phyloP scores from a whole-genome alignment of 768 basidiomycete species.

The Boletus rubroflammeus region DNA sequence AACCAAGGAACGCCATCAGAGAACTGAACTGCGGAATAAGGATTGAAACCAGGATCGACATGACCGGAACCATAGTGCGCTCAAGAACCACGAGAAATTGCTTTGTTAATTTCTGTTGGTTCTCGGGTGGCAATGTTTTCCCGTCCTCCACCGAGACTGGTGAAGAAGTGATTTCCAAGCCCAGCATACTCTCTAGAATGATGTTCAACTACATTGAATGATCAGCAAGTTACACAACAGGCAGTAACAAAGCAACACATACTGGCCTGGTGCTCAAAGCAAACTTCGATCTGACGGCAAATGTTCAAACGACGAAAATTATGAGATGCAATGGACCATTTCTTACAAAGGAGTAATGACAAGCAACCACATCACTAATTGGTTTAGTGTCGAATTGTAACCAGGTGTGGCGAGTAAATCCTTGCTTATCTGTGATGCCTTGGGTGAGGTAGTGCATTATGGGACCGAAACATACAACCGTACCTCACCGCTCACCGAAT shows the following conservation, averaged over 20 bases:
- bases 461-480: slow-evolving; percentile 12
- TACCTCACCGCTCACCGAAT: slow-evolving; percentile 76
- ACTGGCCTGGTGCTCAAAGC: slow-evolving; percentile 80
- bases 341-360: slow-evolving; percentile 72
- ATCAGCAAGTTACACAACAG: not conserved
- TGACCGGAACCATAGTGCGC: slow-evolving; percentile 52
- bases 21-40: slow-evolving; percentile 75
- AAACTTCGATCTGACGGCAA: slow-evolving; percentile 68
- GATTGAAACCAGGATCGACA: slow-evolving; percentile 69
- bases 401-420: slow-evolving; percentile 72
- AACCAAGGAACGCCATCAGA: slow-evolving; percentile 87
- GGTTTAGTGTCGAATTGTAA: slow-evolving; percentile 69
- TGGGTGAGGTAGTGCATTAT: not conserved
- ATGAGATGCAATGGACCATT: not conserved
- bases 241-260: slow-evolving; percentile 22
- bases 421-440: slow-evolving; percentile 61
- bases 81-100: slow-evolving; percentile 47
- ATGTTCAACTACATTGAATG: slow-evolving; percentile 58
- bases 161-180: slow-evolving; percentile 45
- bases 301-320: slow-evolving; percentile 15
- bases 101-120: slow-evolving; percentile 26
- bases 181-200: slow-evolving; percentile 76
- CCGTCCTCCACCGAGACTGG: slow-evolving; percentile 26
- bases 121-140: slow-evolving; percentile 14
- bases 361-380: slow-evolving; percentile 79